phyloP scores from a whole-genome alignment of 2,329 filamentous ascomycete species.

The Waltergamsia citrina region DNA sequence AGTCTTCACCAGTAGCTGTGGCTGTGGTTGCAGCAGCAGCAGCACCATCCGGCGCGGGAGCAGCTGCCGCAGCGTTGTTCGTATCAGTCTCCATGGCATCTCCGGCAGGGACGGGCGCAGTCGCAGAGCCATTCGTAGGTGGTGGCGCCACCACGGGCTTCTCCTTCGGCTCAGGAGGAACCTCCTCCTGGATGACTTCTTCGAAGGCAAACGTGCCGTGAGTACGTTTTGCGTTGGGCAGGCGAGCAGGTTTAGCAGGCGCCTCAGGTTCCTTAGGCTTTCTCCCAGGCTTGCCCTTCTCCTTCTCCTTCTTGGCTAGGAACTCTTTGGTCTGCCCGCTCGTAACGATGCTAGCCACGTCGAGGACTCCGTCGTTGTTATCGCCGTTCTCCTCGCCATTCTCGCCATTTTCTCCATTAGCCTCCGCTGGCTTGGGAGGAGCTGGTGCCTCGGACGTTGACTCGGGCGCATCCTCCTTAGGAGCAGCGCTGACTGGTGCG shows the following conservation, averaged over 20 bases:
- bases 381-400: slow-evolving; percentile 32
- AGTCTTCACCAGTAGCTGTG: slow-evolving; percentile 1
- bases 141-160: neutral
- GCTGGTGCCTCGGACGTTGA: too few species aligned
- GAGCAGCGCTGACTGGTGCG: slow-evolving; percentile 17
- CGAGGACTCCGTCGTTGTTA: slow-evolving; percentile 64
- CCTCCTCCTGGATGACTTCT: slow-evolving; percentile 50
- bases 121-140: slow-evolving; percentile 3
- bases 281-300: slow-evolving; percentile 57
- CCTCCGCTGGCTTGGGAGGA: slow-evolving; percentile 22
- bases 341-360: slow-evolving; percentile 77
- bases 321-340: slow-evolving; percentile 76
- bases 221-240: slow-evolving; percentile 65
- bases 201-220: slow-evolving; percentile 67
- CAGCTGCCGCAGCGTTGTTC: neutral
- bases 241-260: slow-evolving; percentile 43
- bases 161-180: slow-evolving; percentile 25
- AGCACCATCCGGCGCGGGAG: slow-evolving; percentile 1
- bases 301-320: slow-evolving; percentile 72
- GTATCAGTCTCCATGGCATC: slow-evolving; percentile 2
- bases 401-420: slow-evolving; percentile 24
- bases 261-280: slow-evolving; percentile 41
- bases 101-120: slow-evolving; percentile 1
- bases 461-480: slow-evolving; percentile 16
- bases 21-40: slow-evolving; percentile 8